These are phyloP conservation scores for Wickerhamiella cacticola DNA, from an alignment of 805 yeast genomes.

Conservation along the genomic window DNA sequence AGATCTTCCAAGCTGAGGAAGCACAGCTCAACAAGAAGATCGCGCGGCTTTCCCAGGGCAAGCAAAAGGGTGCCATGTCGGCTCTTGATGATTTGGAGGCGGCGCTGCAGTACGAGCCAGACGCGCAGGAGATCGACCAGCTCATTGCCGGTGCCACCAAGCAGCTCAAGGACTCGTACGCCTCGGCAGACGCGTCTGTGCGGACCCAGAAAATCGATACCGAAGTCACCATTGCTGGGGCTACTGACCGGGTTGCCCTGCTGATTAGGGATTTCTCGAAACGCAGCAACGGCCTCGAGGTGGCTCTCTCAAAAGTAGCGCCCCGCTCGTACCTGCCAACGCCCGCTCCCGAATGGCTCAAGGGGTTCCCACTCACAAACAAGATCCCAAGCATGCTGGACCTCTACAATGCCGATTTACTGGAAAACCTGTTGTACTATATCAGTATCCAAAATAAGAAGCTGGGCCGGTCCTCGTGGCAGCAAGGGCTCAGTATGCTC, in stretches of 20 bases:
- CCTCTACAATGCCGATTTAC: conserved; percentile 59
- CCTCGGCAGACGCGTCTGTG: not conserved
- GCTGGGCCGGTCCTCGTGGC: conserved; percentile 18
- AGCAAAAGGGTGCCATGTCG: conserved; percentile 35
- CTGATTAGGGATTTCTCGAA: conserved; percentile 54
- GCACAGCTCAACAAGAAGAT: conserved; percentile 25
- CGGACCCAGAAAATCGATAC: conserved; percentile 36
- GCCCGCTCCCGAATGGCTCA: conserved; percentile 44
- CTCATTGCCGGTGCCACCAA: conserved; percentile 43
- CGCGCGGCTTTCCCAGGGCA: conserved; percentile 8
- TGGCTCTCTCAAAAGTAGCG: conserved; percentile 39
- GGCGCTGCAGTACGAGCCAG: conserved; percentile 25
- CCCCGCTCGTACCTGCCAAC: conserved; percentile 61
- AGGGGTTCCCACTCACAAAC: conserved; percentile 32
- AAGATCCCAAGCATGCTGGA: conserved; percentile 27
- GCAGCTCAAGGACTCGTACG: conserved; percentile 16
- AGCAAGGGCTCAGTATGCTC: conserved; percentile 35
- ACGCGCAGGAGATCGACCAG: conserved; percentile 21
- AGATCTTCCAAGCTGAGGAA: conserved; percentile 13
- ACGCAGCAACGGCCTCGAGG: conserved; percentile 41
- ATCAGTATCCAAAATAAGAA: conserved; percentile 21
- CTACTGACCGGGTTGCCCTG: conserved; percentile 61
- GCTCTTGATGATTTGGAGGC: conserved; percentile 50
- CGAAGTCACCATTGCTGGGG: conserved; percentile 61
- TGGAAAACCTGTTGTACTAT: conserved; percentile 59